Base-by-base conservation (phyloP, 1,284 basidiomycete genomes). In the Ceratobasidium sp. region DNA sequence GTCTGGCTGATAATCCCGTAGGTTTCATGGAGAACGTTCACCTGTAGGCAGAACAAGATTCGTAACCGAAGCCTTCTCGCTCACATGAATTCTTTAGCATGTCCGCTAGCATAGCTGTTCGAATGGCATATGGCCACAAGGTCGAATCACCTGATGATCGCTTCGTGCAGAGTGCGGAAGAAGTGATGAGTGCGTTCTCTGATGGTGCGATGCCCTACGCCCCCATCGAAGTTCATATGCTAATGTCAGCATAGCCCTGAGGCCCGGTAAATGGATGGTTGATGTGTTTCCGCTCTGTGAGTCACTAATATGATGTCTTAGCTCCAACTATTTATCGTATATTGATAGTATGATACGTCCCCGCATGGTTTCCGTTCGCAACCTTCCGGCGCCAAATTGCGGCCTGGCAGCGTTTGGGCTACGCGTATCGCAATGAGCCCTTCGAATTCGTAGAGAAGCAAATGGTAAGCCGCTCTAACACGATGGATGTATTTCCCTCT, bases 311-410 rank as follows among this genome's bases (percentile, higher is more conserved):
- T 12, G 6, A 49, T n/a, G 3, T 68, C n/a, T 71, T 58, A 12
- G 15, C 60, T 56, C 13, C 23, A 55, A 20, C 10, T 26, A 20
- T 26, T 42, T 26, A 60, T 23, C 23, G 2, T 5, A 3, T 12
- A 58, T 18, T 18, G 0, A 18, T 26, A 84, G 84, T 84, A 39
- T 75, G 76, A 18, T 81, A 84, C 63, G 77, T 84, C 39, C 84
- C 84, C 5, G 71, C 81, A 1, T 85, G 84, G 84, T 72, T 84
- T 69, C 84, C 84, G 28, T 83, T 84, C 7, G 81, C 82, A n/a
- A 81, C 81, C 3, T 85, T 83, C 80, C 81, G 82, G 77, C 82
- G 81, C 78, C 80, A 79, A 26, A 82, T 81, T 7, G 77, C 58
- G 15, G 77, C 73, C 5, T 84, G 82, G 81, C 71, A 79, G 7